Evolutionary conservation across 2,329 filamentous ascomycete species (phyloP), one percentile per base, ranked within the genome.

Genomic region (Penicillium brevicompactum): DNA sequence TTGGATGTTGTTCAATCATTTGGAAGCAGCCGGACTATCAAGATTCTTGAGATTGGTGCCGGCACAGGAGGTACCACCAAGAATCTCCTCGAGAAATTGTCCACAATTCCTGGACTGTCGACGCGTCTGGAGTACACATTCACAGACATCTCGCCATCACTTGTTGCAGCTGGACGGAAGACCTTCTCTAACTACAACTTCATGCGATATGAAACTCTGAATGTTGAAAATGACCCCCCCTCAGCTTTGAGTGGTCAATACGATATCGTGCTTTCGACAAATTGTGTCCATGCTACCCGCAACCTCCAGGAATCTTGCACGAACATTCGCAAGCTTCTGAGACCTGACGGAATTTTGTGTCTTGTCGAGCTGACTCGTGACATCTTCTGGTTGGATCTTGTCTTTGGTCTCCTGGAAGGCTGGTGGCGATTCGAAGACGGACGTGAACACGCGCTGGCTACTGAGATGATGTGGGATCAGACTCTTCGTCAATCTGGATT

Each of bases 31-130:
- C 37, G 21, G 4, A 40, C 40, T 21, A 31, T 67, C 18, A 50
- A 43, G 3, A 71, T 76, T 10, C 64, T 76, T 0, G 75, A 77
- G 49, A 55, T 76, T 5, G 74, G 74, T 1, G 74, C 67, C 10
- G 24, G 24, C 24, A 27, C 24, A 6, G 24, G 24, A 27, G 24
- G 74, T 0, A 73, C 70, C 5, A 74, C 72, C 0, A 59, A 53
- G n/a, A 49, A 53, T 13, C 24, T 74, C 0, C 48, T 74, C 1
- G 46, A 60, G 1, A 14, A 51, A 2, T 61, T 72, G 4, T 1
- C 2, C 73, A 71, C 2, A 21, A 9, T 44, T 14, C 13, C 41
- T 16, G 18, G 14, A 16, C 2, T 48, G 45, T 24, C 24, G 1
- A 65, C 67, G 3, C 21, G 42, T 0, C 51, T 75, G 48, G 55